phyloP scores from a whole-genome alignment of 345 rosid species.

The Reutealis trisperma region DNA sequence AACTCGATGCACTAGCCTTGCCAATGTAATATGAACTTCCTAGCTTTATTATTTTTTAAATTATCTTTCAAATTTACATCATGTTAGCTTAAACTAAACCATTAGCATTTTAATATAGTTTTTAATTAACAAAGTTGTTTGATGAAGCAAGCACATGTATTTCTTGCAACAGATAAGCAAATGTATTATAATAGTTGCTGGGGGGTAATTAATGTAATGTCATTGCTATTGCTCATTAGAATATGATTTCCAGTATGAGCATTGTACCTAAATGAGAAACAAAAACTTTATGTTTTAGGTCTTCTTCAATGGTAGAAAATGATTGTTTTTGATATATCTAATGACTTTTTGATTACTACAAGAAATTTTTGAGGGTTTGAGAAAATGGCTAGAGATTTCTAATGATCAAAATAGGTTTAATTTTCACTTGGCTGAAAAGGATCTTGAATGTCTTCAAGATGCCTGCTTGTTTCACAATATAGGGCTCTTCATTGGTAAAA shows the following conservation, averaged over 20 bases:
- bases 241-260: background rate
- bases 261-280: background rate
- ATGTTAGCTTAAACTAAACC: background rate
- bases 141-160: background rate
- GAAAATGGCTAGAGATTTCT: slow-evolving; percentile 40
- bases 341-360: slow-evolving; percentile 30
- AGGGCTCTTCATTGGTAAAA: slow-evolving; percentile 57
- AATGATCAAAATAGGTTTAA: slow-evolving; percentile 27
- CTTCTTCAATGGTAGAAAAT: background rate
- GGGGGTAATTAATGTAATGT: background rate
- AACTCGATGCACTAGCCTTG: slow-evolving; percentile 52
- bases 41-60: background rate
- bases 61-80: background rate
- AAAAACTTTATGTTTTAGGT: background rate
- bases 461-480: slow-evolving; percentile 74
- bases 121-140: background rate
- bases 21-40: slow-evolving; percentile 44
- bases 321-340: background rate
- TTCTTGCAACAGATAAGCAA: background rate
- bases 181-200: background rate
- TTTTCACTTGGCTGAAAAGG: slow-evolving; percentile 43
- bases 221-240: background rate
- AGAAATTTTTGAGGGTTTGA: slow-evolving; percentile 63
- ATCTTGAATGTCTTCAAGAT: slow-evolving; percentile 71
- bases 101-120: background rate